Percentiles rank a stretch among this genome's conserved stretches.
Conservation (phyloP, 306 rosid genomes). For the Pueraria montana region DNA sequence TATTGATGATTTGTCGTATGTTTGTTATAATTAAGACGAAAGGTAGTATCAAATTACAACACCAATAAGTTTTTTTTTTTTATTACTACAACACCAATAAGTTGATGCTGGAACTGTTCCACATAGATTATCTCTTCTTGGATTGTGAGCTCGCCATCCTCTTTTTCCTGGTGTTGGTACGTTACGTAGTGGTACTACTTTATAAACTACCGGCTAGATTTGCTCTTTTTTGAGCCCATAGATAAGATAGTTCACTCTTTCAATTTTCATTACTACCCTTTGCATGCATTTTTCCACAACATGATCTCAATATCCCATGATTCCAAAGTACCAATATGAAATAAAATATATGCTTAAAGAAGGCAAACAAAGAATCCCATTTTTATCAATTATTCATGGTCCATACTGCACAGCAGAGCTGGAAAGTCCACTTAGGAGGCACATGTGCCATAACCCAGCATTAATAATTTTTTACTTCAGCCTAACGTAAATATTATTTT, state of each 20-base stretch:
- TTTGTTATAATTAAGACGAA: too few relatives aligned
- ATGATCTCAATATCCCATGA: conserved; percentile 36
- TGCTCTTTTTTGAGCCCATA: conserved; percentile 28
- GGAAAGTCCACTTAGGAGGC: conserved; percentile 64
- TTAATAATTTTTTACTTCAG: conserved; percentile 36
- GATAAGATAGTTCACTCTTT: neutral
- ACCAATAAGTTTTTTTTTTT: too few relatives aligned
- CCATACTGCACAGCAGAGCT: conserved; percentile 65
- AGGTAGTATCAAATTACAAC: too few relatives aligned
- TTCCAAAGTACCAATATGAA: conserved; percentile 51
- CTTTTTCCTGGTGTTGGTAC: neutral
- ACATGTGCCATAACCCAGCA: conserved; percentile 53
- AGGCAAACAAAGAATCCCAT: conserved; percentile 50
- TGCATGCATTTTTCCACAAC: conserved; percentile 38
- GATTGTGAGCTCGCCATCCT: conserved; percentile 51
- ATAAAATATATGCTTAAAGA: conserved; percentile 40
- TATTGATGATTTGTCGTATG: too few relatives aligned
- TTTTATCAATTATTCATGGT: conserved; percentile 45
- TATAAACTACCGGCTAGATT: conserved; percentile 40
- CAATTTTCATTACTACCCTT: neutral
- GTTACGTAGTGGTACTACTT: neutral
- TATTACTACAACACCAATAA: too few relatives aligned
- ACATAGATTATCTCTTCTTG: conserved; percentile 34
- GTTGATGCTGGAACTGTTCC: neutral
- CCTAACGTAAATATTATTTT: conserved; percentile 34